These are phyloP conservation scores for Xylariomycetidae sp. DNA, from an alignment of 2,329 filamentous ascomycete species.

Conservation along the genomic window DNA sequence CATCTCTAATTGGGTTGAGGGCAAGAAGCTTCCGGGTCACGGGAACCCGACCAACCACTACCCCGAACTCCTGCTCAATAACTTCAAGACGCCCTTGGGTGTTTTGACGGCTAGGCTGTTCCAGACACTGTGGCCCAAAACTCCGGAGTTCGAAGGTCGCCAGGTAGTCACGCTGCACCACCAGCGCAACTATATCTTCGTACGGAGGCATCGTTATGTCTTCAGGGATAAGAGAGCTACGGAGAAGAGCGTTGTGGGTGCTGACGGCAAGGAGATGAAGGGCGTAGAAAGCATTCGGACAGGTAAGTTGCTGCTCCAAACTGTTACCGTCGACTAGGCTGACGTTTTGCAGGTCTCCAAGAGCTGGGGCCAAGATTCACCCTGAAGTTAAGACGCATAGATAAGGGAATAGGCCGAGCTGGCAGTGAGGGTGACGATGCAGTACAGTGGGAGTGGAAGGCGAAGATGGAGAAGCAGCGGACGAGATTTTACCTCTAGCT, in stretches of 20 bases:
- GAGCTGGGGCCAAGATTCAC: slow-evolving; percentile 76
- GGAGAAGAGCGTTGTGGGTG: slow-evolving; percentile 77
- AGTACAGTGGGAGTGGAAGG: slow-evolving; percentile 95
- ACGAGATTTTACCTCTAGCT: slow-evolving; percentile 93
- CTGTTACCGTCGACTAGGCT: slow-evolving; percentile 8
- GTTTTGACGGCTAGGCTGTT: slow-evolving; percentile 83
- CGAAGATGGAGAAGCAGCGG: slow-evolving; percentile 86
- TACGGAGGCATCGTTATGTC: slow-evolving; percentile 83
- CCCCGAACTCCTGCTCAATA: slow-evolving; percentile 85
- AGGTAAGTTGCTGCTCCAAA: slow-evolving; percentile 13
- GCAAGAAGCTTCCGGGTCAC: slow-evolving; percentile 81
- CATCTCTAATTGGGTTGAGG: slow-evolving; percentile 82
- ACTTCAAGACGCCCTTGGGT: slow-evolving; percentile 90
- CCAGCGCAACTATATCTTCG: slow-evolving; percentile 90
- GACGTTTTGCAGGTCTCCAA: slow-evolving; percentile 58
- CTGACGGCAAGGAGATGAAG: slow-evolving; percentile 76
- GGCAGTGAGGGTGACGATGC: slow-evolving; percentile 66
- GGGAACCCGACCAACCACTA: slow-evolving; percentile 84
- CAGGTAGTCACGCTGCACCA: slow-evolving; percentile 93
- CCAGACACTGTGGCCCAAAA: slow-evolving; percentile 69
- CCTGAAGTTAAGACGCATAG: slow-evolving; percentile 82
- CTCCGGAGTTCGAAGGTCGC: slow-evolving; percentile 76
- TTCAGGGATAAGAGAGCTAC: slow-evolving; percentile 83
- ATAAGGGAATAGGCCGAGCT: slow-evolving; percentile 73
- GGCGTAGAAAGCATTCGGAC: slow-evolving; percentile 82